These are phyloP conservation scores for Talaromyces proteolyticus DNA, from an alignment of 495 filamentous ascomycete species.

Conservation along the genomic window DNA sequence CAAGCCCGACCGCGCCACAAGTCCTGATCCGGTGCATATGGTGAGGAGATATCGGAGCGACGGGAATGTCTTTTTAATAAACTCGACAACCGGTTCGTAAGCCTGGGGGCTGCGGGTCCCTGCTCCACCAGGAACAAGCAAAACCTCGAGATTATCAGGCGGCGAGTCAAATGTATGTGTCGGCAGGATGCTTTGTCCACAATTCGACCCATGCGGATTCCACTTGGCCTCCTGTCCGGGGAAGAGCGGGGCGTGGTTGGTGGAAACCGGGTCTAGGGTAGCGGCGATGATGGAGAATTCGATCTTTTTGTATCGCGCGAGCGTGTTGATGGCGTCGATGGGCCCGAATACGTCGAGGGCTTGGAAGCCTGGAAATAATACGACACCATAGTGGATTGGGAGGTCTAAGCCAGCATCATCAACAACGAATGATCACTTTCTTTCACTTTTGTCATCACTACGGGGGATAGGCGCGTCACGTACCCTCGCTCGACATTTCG, in stretches of 20 bases:
- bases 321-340: slow-evolving; percentile 53
- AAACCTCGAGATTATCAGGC: slow-evolving; percentile 44
- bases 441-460: no score
- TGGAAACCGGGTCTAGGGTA: slow-evolving; percentile 47
- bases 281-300: slow-evolving; percentile 43
- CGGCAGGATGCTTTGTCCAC: slow-evolving; percentile 3
- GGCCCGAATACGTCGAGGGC: slow-evolving; percentile 50
- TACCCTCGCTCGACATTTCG: background rate
- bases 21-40: slow-evolving; percentile 53
- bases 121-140: slow-evolving; percentile 60
- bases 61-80: slow-evolving; percentile 23
- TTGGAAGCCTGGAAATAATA: slow-evolving; percentile 6
- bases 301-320: slow-evolving; percentile 27
- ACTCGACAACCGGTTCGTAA: slow-evolving; percentile 27
- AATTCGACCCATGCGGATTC: slow-evolving; percentile 9
- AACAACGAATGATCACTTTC: background rate
- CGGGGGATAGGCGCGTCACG: background rate
- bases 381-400: slow-evolving; percentile 4
- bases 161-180: slow-evolving; percentile 4
- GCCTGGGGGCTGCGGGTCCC: slow-evolving; percentile 38
- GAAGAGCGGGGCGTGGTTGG: slow-evolving; percentile 12
- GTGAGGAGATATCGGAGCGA: slow-evolving; percentile 44
- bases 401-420: background rate
- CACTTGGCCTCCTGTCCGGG: slow-evolving; percentile 3
- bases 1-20: slow-evolving; percentile 48